Evolutionary conservation across 352 stramenopile species (phyloP).

Genomic region (Halophytophthora batemanensis): DNA sequence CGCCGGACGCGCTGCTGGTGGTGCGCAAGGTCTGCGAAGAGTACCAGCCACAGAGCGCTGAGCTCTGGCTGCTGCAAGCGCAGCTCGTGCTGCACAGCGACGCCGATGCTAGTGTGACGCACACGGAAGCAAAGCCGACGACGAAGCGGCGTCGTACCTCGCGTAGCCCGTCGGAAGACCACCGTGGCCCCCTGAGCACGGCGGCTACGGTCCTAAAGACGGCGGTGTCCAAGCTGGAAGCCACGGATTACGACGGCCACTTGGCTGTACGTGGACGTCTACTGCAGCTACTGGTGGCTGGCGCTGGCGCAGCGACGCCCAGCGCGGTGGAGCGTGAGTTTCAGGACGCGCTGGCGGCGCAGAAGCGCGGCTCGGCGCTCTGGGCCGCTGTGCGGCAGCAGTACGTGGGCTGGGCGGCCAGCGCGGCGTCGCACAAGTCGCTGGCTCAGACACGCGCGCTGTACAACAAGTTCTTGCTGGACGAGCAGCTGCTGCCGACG

Average conservation of each 20-base stretch:
- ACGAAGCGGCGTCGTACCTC: constrained; percentile 58
- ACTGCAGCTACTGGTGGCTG: constrained; percentile 50
- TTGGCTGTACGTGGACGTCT: constrained; percentile 48
- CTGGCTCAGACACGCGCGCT: constrained; percentile 38
- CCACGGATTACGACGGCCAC: constrained; percentile 40
- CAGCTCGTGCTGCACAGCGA: constrained; percentile 65
- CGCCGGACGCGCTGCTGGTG: constrained; percentile 36
- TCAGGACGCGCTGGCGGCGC: constrained; percentile 41
- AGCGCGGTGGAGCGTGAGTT: constrained; percentile 44
- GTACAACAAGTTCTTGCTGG: constrained; percentile 70
- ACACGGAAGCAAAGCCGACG: constrained; percentile 11
- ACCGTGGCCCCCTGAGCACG: constrained; percentile 27
- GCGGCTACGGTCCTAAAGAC: constrained; percentile 49
- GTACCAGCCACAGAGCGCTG: constrained; percentile 28
- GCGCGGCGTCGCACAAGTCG: constrained; percentile 19
- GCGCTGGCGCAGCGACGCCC: constrained; percentile 9
- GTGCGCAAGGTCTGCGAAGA: constrained; percentile 41
- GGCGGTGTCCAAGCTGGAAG: constrained; percentile 37
- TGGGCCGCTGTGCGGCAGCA: constrained; percentile 64
- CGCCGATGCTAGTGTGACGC: constrained; percentile 13
- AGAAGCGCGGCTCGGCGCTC: constrained; percentile 41
- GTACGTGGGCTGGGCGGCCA: constrained; percentile 59
- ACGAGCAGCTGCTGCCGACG: constrained; percentile 61
- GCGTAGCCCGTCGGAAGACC: constrained; percentile 16
- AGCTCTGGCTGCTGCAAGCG: constrained; percentile 69